These are phyloP conservation scores for Aethionema arabicum DNA, from an alignment of 345 rosid genomes.

Conservation along the genomic window DNA sequence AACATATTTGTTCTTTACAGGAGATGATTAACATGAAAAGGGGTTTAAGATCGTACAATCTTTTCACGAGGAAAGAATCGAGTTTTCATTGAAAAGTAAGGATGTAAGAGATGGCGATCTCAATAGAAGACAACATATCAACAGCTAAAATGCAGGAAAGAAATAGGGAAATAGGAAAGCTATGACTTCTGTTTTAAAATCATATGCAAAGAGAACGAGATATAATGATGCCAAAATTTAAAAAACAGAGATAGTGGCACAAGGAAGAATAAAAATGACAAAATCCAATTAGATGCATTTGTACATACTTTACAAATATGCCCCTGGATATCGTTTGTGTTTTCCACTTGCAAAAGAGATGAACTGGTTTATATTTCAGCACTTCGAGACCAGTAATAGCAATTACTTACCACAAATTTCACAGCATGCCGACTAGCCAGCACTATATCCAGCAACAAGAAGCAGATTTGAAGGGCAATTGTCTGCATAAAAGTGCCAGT, in stretches of 20 bases:
- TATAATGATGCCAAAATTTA: background rate
- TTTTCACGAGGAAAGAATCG: background rate
- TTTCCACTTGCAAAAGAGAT: conserved; percentile 7
- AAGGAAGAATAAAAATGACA: conserved; percentile 5
- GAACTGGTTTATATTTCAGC: conserved; percentile 5
- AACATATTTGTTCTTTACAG: conserved; percentile 11
- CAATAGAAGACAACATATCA: background rate
- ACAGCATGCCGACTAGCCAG: conserved; percentile 83
- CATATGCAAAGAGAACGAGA: background rate
- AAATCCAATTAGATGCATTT: conserved; percentile 2
- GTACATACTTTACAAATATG: background rate
- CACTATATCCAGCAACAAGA: conserved; percentile 76
- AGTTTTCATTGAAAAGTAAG: background rate
- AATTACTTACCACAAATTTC: conserved; percentile 70
- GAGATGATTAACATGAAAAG: background rate
- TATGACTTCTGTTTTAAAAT: background rate
- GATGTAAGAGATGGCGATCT: background rate
- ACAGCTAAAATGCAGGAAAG: background rate
- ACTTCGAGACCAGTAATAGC: background rate
- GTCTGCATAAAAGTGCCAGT: conserved; percentile 51
- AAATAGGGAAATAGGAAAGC: background rate
- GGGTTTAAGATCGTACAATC: background rate
- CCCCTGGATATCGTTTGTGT: background rate
- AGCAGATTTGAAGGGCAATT: conserved; percentile 82
- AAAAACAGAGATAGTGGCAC: background rate